Base-by-base conservation (phyloP, 257 asterid species). In the Salvia hispanica region DNA sequence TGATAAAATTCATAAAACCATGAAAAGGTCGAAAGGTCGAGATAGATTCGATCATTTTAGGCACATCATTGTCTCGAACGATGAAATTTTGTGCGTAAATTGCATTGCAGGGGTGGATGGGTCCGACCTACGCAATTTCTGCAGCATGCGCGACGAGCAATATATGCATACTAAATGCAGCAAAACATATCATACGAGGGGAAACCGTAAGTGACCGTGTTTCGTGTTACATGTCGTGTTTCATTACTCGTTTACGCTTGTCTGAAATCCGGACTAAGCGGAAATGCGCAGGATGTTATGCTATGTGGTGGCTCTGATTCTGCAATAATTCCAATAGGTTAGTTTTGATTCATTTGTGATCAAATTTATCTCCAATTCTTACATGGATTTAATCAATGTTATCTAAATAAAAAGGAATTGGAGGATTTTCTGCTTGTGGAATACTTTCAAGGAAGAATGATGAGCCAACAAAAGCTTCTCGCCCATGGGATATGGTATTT, bases 111-210 rank as follows among this genome's bases (percentile, higher is more conserved):
- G 87, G 87, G 11, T 82, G 86, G 86, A 82, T 76, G 86, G 84
- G 86, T 16, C 86, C 86, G 11, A 78, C 69, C 64, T 82, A 82
- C 68, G 76, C 86, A 34, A 76, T 82, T 50, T 82, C 86, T n/a
- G 80, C 86, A 4, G 86, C 86, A 40, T 82, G 87, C 60, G 84
- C 87, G 0, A 82, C 87, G 40, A 77, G 87, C 77, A 82, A 82
- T 70, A 79, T 79, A 47, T 79, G 81, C 63, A 77, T 82, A 16
- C 66, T 79, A 10, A 79, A 47, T 51, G 87, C 82, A 15, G 79
- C 86, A 39, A 78, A 78, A 48, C 86, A 81, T 63, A 82, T 82
- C 21, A 65, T 67, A 31, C 72, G 79, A 59, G 83, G 83, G 44
- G 81, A 79, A 77, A 63, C 83, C 10, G 84, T 82, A 47, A 82